These are phyloP conservation scores for Paralagenidium karlingii DNA, from an alignment of 352 stramenopile species.

Conservation along the genomic window DNA sequence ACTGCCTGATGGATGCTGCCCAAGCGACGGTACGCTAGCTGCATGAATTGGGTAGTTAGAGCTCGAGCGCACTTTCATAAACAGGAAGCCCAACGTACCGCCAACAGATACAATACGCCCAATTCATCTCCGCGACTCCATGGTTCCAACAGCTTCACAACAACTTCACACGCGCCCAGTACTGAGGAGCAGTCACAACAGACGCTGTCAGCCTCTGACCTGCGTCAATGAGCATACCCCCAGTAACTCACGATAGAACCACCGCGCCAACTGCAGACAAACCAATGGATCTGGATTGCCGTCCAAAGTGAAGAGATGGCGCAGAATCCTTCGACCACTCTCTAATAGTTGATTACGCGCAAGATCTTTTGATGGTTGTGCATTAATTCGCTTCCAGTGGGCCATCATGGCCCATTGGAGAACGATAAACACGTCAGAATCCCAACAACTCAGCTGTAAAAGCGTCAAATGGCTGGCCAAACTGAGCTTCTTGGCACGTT, in stretches of 20 bases:
- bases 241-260: constrained; percentile 45
- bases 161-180: too few relatives aligned
- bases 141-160: too few relatives aligned
- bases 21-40: constrained; percentile 22
- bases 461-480: constrained; percentile 28
- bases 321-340: constrained; percentile 20
- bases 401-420: constrained; percentile 45
- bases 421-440: constrained; percentile 60
- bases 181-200: too few relatives aligned
- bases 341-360: constrained; percentile 11
- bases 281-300: constrained; percentile 8
- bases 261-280: constrained; percentile 42
- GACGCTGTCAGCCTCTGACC: not conserved
- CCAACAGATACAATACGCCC: constrained; percentile 28
- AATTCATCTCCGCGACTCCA: constrained; percentile 7
- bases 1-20: constrained; percentile 31
- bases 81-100: constrained; percentile 13
- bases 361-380: constrained; percentile 1
- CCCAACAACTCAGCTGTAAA: constrained; percentile 43
- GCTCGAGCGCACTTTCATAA: not conserved
- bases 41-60: not conserved
- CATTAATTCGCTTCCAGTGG: constrained; percentile 9
- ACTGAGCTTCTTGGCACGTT: constrained; percentile 26
- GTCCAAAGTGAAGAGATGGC: constrained; percentile 46
- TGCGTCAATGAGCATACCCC: constrained; percentile 5